A percentile compares a stretch with the other conserved stretches of the same genome.
These are phyloP conservation scores for Ustilago crameri DNA, from an alignment of 1,284 basidiomycete species.

Conservation along the genomic window DNA sequence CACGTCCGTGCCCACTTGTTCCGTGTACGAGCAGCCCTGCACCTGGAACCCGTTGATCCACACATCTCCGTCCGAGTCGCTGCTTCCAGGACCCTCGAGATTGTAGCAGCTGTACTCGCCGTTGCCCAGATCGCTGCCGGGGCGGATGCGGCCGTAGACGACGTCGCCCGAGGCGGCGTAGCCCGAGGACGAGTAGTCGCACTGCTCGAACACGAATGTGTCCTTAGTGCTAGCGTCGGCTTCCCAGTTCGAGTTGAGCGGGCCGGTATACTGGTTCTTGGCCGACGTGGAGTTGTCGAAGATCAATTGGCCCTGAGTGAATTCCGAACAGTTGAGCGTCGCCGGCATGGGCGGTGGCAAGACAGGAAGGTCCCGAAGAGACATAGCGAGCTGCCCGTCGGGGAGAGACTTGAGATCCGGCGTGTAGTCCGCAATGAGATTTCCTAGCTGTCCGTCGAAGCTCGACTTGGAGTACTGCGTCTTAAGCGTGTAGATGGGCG, in stretches of 20 bases:
- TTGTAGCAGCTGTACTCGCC: constrained; percentile 21
- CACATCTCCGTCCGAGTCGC: not conserved
- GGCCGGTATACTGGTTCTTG: constrained; percentile 20
- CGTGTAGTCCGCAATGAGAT: constrained; percentile 24
- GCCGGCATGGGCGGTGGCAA: constrained; percentile 6
- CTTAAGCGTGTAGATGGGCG: constrained; percentile 11
- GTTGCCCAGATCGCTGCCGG: constrained; percentile 7
- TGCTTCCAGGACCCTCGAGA: not conserved
- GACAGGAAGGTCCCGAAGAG: not conserved
- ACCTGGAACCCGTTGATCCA: constrained; percentile 20
- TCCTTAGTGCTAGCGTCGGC: constrained; percentile 12
- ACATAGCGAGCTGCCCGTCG: not conserved
- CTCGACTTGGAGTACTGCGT: constrained; percentile 1
- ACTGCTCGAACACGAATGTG: constrained; percentile 32
- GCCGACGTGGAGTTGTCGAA: constrained; percentile 25
- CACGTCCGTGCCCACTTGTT: constrained; percentile 1
- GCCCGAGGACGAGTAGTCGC: constrained; percentile 23
- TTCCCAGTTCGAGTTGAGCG: constrained; percentile 19
- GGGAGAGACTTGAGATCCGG: constrained; percentile 17
- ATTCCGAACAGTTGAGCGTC: constrained; percentile 8
- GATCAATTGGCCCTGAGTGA: constrained; percentile 11
- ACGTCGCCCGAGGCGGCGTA: constrained; percentile 3
- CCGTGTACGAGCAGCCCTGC: constrained; percentile 12
- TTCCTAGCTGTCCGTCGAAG: constrained; percentile 12
- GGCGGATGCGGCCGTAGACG: constrained; percentile 31